Base-by-base conservation (phyloP, 2,329 filamentous ascomycete species). In the Fusarium liriodendri region DNA sequence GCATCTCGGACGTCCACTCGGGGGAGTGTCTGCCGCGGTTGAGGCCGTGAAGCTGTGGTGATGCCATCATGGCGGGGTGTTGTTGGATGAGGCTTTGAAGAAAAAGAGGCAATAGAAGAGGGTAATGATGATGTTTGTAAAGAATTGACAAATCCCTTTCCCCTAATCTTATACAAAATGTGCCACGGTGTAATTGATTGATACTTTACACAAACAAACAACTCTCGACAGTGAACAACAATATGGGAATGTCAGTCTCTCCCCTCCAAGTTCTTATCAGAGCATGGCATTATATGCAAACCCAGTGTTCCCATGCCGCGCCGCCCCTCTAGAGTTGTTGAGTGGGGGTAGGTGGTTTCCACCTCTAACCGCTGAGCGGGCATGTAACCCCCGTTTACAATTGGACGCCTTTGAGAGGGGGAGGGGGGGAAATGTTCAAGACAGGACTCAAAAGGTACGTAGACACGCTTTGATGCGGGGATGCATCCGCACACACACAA, bases 1-100 rank as follows among this genome's bases (percentile, higher is more conserved):
- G 87, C 87, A 89, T 89, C 67, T 83, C 80, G 22, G 83, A 73
- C 0, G 87, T 88, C 79, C 89, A 87, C 61, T 74, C 72, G 65
- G 73, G 58, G 62, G 65, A 61, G 63, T 33, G 86, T 11, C 60
- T 37, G 45, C 63, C 58, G 40, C 84, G 83, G 38, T 40, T 40
- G 45, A 32, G 35, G 58, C 70, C 38, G 45, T 64, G 89, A 91
- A 79, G 63, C 45, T 75, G 66, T 60, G 55, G 69, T 27, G 73
- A 74, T 57, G 73, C 64, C 70, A 75, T 75, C 20, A 50, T 25
- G 47, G 35, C 16, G 18, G 47, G 11, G 38, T 7, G 38, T 11
- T 13, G 42, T 50, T 50, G 45, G 18, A 50, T 50, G 45, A 50
- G 22, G 45, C 14, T 27, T 50, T 50, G 22, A 14, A 18, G 5